Evolutionary conservation across 257 asterid genomes (phyloP).

Genomic region (Plantago major): DNA sequence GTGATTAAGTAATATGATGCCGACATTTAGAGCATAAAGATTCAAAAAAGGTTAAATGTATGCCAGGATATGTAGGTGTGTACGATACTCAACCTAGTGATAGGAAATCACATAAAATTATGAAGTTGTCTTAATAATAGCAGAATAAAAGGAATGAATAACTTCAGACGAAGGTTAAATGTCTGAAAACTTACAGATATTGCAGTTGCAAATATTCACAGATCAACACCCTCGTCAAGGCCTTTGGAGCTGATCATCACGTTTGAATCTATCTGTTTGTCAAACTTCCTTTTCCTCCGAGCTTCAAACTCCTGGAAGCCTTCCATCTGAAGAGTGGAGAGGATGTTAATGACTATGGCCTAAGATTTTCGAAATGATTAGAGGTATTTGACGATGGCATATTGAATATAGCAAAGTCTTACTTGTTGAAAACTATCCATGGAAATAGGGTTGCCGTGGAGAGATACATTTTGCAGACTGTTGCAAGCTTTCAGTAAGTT

Average conservation of each 20-base stretch:
- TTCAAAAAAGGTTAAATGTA: too few species aligned
- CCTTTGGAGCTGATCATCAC: slow-evolving; percentile 93
- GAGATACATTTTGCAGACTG: slow-evolving; percentile 75
- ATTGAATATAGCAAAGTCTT: not conserved
- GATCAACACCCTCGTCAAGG: slow-evolving; percentile 90
- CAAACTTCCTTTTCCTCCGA: slow-evolving; percentile 82
- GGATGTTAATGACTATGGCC: slow-evolving; percentile 1
- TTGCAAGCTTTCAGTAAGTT: slow-evolving; percentile 75
- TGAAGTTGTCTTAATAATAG: not conserved
- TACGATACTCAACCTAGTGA: too few species aligned
- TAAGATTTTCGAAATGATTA: slow-evolving; percentile 8
- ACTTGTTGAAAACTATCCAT: slow-evolving; percentile 95
- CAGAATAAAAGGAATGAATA: not conserved
- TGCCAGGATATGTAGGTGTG: too few species aligned
- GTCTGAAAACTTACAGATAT: slow-evolving; percentile 24
- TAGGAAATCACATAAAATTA: too few species aligned
- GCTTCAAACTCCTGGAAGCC: slow-evolving; percentile 82
- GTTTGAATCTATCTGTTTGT: slow-evolving; percentile 86
- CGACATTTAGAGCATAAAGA: too few species aligned
- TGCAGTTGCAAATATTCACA: slow-evolving; percentile 36
- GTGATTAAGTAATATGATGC: too few species aligned
- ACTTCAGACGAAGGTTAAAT: not conserved
- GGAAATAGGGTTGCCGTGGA: slow-evolving; percentile 88
- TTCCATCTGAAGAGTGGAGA: slow-evolving; percentile 54
- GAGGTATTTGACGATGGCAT: not conserved